Evolutionary conservation across 2,329 filamentous ascomycete genomes (phyloP), one percentile per base, ranked within the genome.

Genomic region (Lachnellula suecica): DNA sequence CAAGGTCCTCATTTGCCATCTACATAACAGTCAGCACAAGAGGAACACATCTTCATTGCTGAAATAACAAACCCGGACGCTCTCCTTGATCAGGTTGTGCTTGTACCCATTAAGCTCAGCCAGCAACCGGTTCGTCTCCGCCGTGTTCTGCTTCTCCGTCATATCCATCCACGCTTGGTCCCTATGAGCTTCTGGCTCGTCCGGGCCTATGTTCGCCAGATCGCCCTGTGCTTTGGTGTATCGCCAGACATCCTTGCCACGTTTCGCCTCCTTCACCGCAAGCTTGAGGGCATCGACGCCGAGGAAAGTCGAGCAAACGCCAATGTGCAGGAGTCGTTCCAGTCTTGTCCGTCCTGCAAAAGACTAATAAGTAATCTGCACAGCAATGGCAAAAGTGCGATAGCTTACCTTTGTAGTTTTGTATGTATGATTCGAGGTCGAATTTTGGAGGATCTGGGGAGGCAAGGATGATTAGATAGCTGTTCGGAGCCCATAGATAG

Each of bases 1-100:
- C 94, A 4, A 97, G 76, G 63, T 97, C 94, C 70, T 97, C 91
- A 63, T 97, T 89, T 41, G 91, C 93, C 85, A 97, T 97, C 89
- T 96, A 61, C 17, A 41, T 42, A 42, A 23, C 40, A 22, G 25
- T 47, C 22, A 45, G 27, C 35, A 44, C 19, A 20, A 43, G 19
- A 24, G 44, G 13, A 19, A 8, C 22, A 24, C 11, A 10, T 5
- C 8, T 37, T 17, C 34, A 6, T 9, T 9, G 20, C 13, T 5
- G 11, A 17, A 43, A n/a, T 15, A 19, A 37, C 80, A 51, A 77
- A 95, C 91, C 61, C 92, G 75, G 64, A 97, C 96, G 73, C 91
- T 97, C 73, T 99, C 94, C 69, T 97, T 96, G 63, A 99, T 91
- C 40, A 97, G 74, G 64, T 97, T 99, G 68, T 97, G 96, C 72